Conservation (phyloP, 768 basidiomycete genomes). For the Auriscalpium vulgare region DNA sequence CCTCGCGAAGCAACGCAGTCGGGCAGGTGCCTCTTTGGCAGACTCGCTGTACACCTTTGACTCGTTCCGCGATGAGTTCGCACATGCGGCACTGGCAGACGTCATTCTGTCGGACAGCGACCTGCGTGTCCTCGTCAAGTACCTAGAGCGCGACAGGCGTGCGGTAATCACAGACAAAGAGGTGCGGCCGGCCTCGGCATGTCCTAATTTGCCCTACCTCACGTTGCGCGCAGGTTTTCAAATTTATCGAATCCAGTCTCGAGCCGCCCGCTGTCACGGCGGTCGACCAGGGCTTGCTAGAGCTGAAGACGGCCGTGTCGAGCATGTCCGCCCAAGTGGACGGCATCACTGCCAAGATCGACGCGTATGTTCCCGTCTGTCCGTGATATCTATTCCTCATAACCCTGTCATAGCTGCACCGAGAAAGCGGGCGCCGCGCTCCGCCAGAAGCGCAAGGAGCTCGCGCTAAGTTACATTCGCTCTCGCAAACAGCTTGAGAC, state of each 20-base stretch:
- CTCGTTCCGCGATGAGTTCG: constrained; percentile 56
- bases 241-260: constrained; percentile 48
- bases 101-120: constrained; percentile 53
- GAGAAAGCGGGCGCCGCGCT: constrained; percentile 59
- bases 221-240: constrained; percentile 54
- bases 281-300: constrained; percentile 78
- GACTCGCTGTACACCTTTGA: constrained; percentile 57
- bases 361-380: constrained; percentile 42
- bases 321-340: constrained; percentile 65
- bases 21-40: constrained; percentile 37
- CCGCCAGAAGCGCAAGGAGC: constrained; percentile 57
- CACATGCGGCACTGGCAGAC: constrained; percentile 30
- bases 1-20: constrained; percentile 33
- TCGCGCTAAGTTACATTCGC: constrained; percentile 72
- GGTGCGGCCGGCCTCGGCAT: constrained; percentile 32
- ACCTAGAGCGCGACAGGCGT: constrained; percentile 67
- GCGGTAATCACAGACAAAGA: constrained; percentile 58
- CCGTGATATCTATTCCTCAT: neutral
- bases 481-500: constrained; percentile 78
- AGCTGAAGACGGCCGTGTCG: constrained; percentile 63
- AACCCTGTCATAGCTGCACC: constrained; percentile 43
- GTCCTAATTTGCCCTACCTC: neutral
- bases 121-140: constrained; percentile 62
- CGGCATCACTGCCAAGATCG: constrained; percentile 59
- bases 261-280: constrained; percentile 50